phyloP scores from a whole-genome alignment of 2,329 filamentous ascomycete genomes.

The Paecilomyces niveus region DNA sequence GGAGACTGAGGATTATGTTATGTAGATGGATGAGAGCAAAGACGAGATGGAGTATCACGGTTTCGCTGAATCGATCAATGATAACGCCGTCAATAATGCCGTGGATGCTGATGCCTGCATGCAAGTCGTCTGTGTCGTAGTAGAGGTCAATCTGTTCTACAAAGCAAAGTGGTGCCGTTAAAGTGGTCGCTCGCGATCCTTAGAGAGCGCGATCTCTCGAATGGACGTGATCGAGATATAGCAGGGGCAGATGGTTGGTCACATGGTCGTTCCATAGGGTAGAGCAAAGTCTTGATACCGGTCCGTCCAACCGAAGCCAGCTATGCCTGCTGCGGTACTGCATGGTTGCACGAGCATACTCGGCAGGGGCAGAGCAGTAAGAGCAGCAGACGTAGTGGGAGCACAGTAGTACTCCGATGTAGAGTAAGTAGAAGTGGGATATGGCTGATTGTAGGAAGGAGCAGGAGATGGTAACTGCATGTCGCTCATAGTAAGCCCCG shows the following conservation, averaged over 20 bases:
- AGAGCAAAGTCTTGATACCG: constrained; percentile 73
- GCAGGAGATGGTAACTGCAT: constrained; percentile 69
- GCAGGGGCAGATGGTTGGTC: constrained; percentile 43
- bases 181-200: neutral
- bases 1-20: constrained; percentile 36
- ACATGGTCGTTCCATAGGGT: constrained; percentile 71
- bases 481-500: constrained; percentile 67
- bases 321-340: constrained; percentile 68
- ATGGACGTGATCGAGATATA: neutral
- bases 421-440: constrained; percentile 59
- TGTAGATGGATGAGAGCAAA: constrained; percentile 36
- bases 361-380: constrained; percentile 71
- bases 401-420: constrained; percentile 66
- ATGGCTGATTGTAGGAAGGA: constrained; percentile 72
- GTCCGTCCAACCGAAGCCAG: constrained; percentile 72
- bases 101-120: constrained; percentile 36
- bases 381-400: constrained; percentile 64
- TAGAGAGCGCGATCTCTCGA: neutral
- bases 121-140: constrained; percentile 29
- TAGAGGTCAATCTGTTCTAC: constrained; percentile 36
- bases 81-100: constrained; percentile 51
- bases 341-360: constrained; percentile 81
- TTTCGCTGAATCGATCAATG: constrained; percentile 40
- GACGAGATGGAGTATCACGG: constrained; percentile 34
- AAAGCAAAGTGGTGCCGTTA: constrained; percentile 10